These are phyloP conservation scores for Nakaseomyces sp. DNA, from an alignment of 1,139 yeast genomes.

Conservation along the genomic window DNA sequence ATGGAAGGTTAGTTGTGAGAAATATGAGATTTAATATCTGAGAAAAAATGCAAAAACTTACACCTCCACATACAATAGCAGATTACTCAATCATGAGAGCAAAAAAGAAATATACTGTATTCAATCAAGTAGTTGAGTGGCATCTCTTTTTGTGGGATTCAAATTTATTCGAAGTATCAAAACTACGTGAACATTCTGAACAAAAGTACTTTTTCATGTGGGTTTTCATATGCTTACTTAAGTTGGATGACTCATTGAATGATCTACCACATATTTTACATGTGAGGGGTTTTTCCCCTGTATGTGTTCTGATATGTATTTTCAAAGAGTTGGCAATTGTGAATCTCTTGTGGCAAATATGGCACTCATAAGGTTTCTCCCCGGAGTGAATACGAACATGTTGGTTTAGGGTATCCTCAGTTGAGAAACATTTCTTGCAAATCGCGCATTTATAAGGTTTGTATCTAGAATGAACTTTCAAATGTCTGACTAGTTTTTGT, in stretches of 20 bases:
- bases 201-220: slow-evolving; percentile 49
- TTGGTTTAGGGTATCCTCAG: slow-evolving; percentile 45
- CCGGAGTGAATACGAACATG: slow-evolving; percentile 87
- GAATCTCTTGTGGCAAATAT: slow-evolving; percentile 58
- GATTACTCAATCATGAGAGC: too few species aligned
- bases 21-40: too few species aligned
- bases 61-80: too few species aligned
- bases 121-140: too few species aligned
- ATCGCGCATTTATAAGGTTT: slow-evolving; percentile 62
- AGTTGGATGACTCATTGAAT: slow-evolving; percentile 81
- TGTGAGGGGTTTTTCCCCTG: slow-evolving; percentile 81
- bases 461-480: slow-evolving; percentile 79
- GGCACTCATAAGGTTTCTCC: slow-evolving; percentile 69
- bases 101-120: too few species aligned
- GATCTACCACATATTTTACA: slow-evolving; percentile 81
- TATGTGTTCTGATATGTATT: slow-evolving; percentile 72
- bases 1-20: too few species aligned
- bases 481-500: slow-evolving; percentile 77
- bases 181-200: slow-evolving; percentile 43
- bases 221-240: slow-evolving; percentile 76
- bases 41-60: too few species aligned
- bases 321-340: slow-evolving; percentile 47
- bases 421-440: slow-evolving; percentile 61
- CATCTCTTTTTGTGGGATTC: slow-evolving; percentile 14
- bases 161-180: slow-evolving; percentile 30